Percentiles rank a stretch among this genome's conserved stretches.
Evolutionary conservation across 257 asterid species (phyloP).

Genomic region (Nyctanthes arbortristis): DNA sequence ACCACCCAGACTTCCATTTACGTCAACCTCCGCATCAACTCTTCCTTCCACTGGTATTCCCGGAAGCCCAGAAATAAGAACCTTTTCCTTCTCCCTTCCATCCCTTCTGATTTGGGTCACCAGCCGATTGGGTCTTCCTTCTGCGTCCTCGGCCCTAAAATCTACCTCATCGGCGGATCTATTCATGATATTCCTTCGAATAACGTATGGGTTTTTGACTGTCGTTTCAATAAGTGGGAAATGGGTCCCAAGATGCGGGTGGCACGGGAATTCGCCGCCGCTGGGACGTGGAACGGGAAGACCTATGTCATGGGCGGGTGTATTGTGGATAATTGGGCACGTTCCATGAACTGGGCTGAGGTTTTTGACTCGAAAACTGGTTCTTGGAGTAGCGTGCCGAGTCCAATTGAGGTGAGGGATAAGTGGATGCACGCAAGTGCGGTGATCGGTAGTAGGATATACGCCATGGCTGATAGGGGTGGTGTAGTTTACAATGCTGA

Average conservation of each 20-base stretch:
- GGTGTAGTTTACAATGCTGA: constrained; percentile 76
- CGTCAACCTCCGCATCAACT: constrained; percentile 54
- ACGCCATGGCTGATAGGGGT: constrained; percentile 95
- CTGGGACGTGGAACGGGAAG: constrained; percentile 61
- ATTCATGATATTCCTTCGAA: constrained; percentile 58
- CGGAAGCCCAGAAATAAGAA: constrained; percentile 27
- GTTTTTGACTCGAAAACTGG: constrained; percentile 56
- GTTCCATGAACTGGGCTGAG: constrained; percentile 87
- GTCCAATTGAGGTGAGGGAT: constrained; percentile 74
- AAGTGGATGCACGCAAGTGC: constrained; percentile 98
- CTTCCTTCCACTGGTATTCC: constrained; percentile 68
- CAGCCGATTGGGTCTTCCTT: constrained; percentile 69
- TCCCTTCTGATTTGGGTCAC: constrained; percentile 33
- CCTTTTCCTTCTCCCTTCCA: constrained; percentile 50
- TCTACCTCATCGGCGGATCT: constrained; percentile 83
- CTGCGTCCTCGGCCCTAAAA: constrained; percentile 52
- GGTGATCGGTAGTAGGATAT: constrained; percentile 55
- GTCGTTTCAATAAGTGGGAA: constrained; percentile 73
- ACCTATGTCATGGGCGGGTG: constrained; percentile 91
- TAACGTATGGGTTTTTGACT: constrained; percentile 68
- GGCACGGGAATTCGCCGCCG: constrained; percentile 75
- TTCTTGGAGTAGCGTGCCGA: constrained; percentile 57
- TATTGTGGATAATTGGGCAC: constrained; percentile 69
- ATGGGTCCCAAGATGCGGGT: constrained; percentile 67
- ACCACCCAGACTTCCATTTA: constrained; percentile 58